Evolutionary conservation across 306 rosid species (phyloP), one percentile per base, ranked within the genome.

Genomic region (Psophocarpus tetragonolobus): DNA sequence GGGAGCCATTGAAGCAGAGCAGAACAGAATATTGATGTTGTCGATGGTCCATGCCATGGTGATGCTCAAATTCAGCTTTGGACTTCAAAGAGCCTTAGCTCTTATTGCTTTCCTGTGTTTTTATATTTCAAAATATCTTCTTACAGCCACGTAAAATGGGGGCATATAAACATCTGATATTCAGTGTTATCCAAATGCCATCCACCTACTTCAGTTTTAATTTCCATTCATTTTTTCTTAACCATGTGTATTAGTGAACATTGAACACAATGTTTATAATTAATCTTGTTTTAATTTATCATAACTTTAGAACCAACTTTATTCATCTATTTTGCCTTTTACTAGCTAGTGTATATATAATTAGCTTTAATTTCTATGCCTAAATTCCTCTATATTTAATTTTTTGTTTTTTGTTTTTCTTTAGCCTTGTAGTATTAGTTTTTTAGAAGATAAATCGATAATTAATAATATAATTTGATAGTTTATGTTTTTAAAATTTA

Each of bases 41-140:
- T 76, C 80, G 51, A 63, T 64, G 80, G 73, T 76, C 66, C 74
- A 23, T 51, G 50, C 66, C 74, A 23, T 51, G 50, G 65, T 54
- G 47, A 74, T 60, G 79, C 71, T 74, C 35, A 73, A 53, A 8
- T 68, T 53, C 2, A 38, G 39, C 78, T 24, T 73, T 61, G 47
- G 10, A 42, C 26, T 61, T 42, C 5, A 17, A 41, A 61, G 60
- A 60, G 21, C 9, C 12, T 10, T 18, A 2, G 12, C 64, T 48
- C 47, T 71, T 3, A 11, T 50, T 51, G 45, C 47, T 30, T n/a
- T 36, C 9, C 8, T 38, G 14, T 53, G 17, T 20, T 53, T 72
- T 33, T 53, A 20, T 5, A 53, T 3, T 26, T 27, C 0, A 61
- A 7, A 61, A 30, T 5, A 60, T 30, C 36, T 57, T 27, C 3